Conservation (phyloP, 441 rosid species). For the Theobroma grandiflorum region DNA sequence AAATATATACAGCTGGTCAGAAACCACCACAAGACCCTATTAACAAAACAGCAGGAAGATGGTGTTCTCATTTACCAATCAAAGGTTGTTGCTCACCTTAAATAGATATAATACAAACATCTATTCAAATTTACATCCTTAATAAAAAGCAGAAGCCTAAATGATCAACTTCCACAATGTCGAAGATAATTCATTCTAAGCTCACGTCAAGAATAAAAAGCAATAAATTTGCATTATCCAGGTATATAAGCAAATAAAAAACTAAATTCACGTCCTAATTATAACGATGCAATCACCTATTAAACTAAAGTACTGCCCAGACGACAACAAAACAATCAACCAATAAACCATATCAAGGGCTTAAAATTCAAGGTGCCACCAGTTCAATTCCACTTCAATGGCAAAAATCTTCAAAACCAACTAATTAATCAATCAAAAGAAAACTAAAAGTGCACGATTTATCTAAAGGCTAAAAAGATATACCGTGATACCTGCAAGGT, state of each 20-base stretch:
- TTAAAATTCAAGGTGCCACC: background rate
- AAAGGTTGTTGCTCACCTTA: background rate
- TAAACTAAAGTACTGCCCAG: background rate
- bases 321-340: background rate
- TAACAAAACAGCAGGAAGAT: background rate
- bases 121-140: conserved; percentile 4
- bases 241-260: background rate
- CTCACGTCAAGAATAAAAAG: conserved; percentile 11
- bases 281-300: background rate
- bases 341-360: background rate
- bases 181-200: conserved; percentile 9
- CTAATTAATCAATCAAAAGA: background rate
- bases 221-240: background rate
- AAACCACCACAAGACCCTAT: background rate
- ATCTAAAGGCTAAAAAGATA: background rate
- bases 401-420: background rate
- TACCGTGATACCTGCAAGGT: conserved; percentile 81
- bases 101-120: background rate
- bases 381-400: background rate
- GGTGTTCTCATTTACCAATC: background rate
- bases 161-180: conserved; percentile 10
- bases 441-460: conserved; percentile 10
- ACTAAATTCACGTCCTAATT: background rate
- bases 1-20: background rate
- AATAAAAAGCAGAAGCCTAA: background rate